Conservation (phyloP, 495 filamentous ascomycete genomes). For the Aspergillus bertholletiae region DNA sequence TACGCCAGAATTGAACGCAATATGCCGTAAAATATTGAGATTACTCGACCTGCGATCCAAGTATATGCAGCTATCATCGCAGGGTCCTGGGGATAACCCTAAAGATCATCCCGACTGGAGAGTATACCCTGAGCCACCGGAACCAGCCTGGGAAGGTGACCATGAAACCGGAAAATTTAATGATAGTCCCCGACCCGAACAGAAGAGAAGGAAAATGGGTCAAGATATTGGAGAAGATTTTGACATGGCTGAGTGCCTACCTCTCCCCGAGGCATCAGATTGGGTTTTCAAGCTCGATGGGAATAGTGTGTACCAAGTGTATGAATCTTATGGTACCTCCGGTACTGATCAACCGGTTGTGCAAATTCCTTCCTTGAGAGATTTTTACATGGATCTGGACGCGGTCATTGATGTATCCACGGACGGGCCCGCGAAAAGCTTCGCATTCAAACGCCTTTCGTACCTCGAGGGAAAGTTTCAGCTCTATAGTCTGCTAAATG, state of each 20-base stretch:
- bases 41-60: slow-evolving; percentile 82
- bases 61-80: slow-evolving; percentile 84
- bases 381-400: slow-evolving; percentile 96
- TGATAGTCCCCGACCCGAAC: slow-evolving; percentile 7
- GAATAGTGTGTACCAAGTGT: slow-evolving; percentile 88
- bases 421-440: slow-evolving; percentile 94
- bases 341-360: slow-evolving; percentile 64
- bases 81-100: slow-evolving; percentile 76
- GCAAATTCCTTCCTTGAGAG: slow-evolving; percentile 79
- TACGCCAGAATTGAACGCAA: slow-evolving; percentile 73
- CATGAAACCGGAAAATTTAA: slow-evolving; percentile 37
- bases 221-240: slow-evolving; percentile 92
- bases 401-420: slow-evolving; percentile 77
- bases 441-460: slow-evolving; percentile 88
- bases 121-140: slow-evolving; percentile 87
- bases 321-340: slow-evolving; percentile 57
- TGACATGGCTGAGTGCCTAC: slow-evolving; percentile 67
- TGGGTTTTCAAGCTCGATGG: slow-evolving; percentile 78
- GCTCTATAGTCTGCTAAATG: slow-evolving; percentile 85
- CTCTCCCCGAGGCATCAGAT: slow-evolving; percentile 60
- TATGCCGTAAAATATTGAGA: slow-evolving; percentile 83
- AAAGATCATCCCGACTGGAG: slow-evolving; percentile 80
- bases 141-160: slow-evolving; percentile 81
- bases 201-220: slow-evolving; percentile 76
- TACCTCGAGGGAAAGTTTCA: slow-evolving; percentile 97